Base-by-base conservation (phyloP, 768 basidiomycete genomes). In the Boletus barrowsii region DNA sequence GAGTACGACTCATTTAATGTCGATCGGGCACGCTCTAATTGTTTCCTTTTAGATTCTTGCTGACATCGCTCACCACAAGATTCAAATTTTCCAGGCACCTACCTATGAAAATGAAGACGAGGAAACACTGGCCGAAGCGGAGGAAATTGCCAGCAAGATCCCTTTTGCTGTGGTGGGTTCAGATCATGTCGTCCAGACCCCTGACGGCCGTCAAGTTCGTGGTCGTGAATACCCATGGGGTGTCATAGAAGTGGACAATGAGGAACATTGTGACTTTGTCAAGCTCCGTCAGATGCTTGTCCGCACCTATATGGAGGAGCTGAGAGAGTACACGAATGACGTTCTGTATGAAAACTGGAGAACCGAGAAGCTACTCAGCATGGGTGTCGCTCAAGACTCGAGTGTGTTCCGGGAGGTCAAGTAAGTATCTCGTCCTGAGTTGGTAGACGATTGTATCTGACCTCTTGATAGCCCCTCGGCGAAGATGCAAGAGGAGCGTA, bases 211-310 rank as follows among this genome's bases (percentile, higher is more conserved):
- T 54, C 78, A 87, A 72, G 93, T 98, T 46, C 91, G 97, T 60
- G 97, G 97, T 13, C 92, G 97, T 62, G 79, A 84, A 4, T 99
- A 99, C 72, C 97, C 97, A 10, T 99, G 97, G 97, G 97, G 97
- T 70, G 87, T 95, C 47, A 93, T 98, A 60, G 97, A 99, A 70
- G 97, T 99, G 24, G 97, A 99, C 78, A 98, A 99, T 65, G 97
- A 98, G 69, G 91, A 93, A 17, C 97, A 99, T 69, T 99, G 97
- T 63, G 97, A 99, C 72, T 99, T 99, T 69, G 96, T 98, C 73
- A 98, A 98, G 75, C 88, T 99, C 57, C 88, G 97, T 49, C 97
- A 98, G 73, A 98, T 99, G 97, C 88, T 99, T 36, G 89, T 99
- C 62, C 83, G 97, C 53, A 98, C 96, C 10, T 97, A 98, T 72